phyloP scores from a whole-genome alignment of 192 early-diverging fungal species.

The Coemansia sp. region DNA sequence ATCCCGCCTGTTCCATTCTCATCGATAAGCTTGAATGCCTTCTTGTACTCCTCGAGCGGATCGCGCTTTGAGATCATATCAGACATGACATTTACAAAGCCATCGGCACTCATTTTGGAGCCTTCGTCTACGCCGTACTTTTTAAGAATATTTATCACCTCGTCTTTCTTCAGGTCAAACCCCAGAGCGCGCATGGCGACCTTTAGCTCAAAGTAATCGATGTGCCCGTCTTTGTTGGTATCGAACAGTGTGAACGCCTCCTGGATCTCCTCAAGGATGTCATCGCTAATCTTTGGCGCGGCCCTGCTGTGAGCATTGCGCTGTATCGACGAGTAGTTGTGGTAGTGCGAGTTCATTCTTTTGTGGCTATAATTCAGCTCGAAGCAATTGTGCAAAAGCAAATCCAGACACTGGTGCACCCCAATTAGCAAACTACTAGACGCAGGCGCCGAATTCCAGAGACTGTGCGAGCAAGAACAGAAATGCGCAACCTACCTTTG shows the following conservation, averaged over 20 bases:
- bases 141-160: slow-evolving; percentile 69
- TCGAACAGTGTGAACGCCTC: slow-evolving; percentile 66
- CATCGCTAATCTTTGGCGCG: slow-evolving; percentile 58
- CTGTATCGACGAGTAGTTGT: slow-evolving; percentile 11
- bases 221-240: slow-evolving; percentile 63
- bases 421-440: background rate
- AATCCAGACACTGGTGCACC: background rate
- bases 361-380: background rate
- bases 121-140: slow-evolving; percentile 59
- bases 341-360: slow-evolving; percentile 21
- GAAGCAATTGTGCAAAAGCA: background rate
- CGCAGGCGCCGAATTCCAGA: background rate
- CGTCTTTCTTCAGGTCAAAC: slow-evolving; percentile 80
- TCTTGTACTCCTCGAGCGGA: slow-evolving; percentile 78
- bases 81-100: slow-evolving; percentile 68
- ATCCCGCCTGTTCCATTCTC: slow-evolving; percentile 67
- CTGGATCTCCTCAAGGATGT: slow-evolving; percentile 64
- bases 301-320: slow-evolving; percentile 7
- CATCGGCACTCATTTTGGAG: slow-evolving; percentile 62
- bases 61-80: slow-evolving; percentile 69
- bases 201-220: slow-evolving; percentile 85
- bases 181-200: slow-evolving; percentile 83
- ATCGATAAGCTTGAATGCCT: slow-evolving; percentile 80
- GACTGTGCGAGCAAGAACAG: background rate
- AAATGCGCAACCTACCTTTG: background rate